Percentiles rank a stretch among this genome's conserved stretches.
Evolutionary conservation across 1,284 basidiomycete genomes (phyloP).

Genomic region (Papiliotrema laurentii): DNA sequence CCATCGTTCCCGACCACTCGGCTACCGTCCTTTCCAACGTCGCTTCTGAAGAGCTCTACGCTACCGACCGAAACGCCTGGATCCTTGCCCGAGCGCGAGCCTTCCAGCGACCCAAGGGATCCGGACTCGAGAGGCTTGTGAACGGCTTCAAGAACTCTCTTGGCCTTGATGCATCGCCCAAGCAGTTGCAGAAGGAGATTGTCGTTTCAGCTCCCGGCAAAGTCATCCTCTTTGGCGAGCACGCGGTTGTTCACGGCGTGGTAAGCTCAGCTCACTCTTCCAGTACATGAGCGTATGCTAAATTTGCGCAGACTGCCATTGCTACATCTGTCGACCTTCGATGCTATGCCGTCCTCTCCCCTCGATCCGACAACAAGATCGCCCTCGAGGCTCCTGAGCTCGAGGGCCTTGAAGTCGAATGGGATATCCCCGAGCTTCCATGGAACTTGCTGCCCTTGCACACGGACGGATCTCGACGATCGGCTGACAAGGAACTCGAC

Average conservation of each 20-base stretch:
- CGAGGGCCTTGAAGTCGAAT: conserved; percentile 66
- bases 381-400: conserved; percentile 79
- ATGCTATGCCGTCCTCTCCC: conserved; percentile 81
- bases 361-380: conserved; percentile 68
- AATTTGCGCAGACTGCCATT: conserved; percentile 91
- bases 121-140: conserved; percentile 24
- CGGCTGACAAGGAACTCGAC: conserved; percentile 66
- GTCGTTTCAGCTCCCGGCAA: conserved; percentile 95
- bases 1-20: conserved; percentile 54
- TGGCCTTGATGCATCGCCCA: conserved; percentile 17
- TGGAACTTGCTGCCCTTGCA: conserved; percentile 68
- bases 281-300: background rate
- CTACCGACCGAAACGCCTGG: conserved; percentile 34
- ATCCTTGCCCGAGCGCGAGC: conserved; percentile 42
- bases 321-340: conserved; percentile 92
- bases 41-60: conserved; percentile 33
- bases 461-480: conserved; percentile 41
- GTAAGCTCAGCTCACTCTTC: conserved; percentile 55
- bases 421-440: conserved; percentile 76
- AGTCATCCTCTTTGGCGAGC: conserved; percentile 97
- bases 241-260: conserved; percentile 96
- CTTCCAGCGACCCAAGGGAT: conserved; percentile 32
- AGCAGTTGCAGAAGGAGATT: conserved; percentile 51
- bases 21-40: conserved; percentile 24
- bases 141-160: conserved; percentile 31